Base-by-base conservation (phyloP, 495 filamentous ascomycete genomes). In the Talaromyces borbonicus region DNA sequence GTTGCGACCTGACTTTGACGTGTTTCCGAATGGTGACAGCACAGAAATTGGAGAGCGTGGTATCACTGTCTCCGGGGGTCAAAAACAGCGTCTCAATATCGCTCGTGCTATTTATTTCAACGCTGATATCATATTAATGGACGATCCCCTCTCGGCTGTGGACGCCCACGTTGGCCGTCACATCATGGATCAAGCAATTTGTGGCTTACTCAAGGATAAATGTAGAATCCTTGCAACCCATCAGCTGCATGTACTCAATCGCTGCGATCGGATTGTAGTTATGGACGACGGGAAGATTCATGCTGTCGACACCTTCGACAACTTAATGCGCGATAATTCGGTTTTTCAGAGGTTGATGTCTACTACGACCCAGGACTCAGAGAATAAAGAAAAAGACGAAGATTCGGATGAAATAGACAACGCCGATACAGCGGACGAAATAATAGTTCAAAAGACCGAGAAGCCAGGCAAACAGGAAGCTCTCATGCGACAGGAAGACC, bases 161-260 rank as follows among this genome's bases (percentile, higher is more conserved):
- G 86, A 92, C 59, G 85, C 86, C 6, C 85, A 90, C 51, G 86
- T 90, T 43, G 92, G 90, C 9, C 80, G 85, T 12, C 90, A 95
- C 59, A 92, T 98, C 57, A 95, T 98, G 68, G 89, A 96, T 56
- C 81, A 94, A 47, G 92, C 88, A 27, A 96, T 98, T 38, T 80
- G 87, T 38, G 92, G 90, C 22, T 69, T 96, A 20, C 69, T 98
- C 40, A 85, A 85, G 52, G 77, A 90, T 62, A 93, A 95, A 52
- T 90, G 86, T 57, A 71, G 92, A 24, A 83, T 97, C 25, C 72
- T 98, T 27, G 92, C 90, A 4, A 98, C 92, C 0, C 92, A 98
- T 62, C 92, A 96, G 57, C 75, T 95, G 5, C 89, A 92, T 66
- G 90, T 97, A 19, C 75, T 96, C 12, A 84, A 76, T 52, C 85